Evolutionary conservation across 2,329 filamentous ascomycete species (phyloP), one percentile per base, ranked within the genome.

Genomic region (Pseudogymnoascus sp.): DNA sequence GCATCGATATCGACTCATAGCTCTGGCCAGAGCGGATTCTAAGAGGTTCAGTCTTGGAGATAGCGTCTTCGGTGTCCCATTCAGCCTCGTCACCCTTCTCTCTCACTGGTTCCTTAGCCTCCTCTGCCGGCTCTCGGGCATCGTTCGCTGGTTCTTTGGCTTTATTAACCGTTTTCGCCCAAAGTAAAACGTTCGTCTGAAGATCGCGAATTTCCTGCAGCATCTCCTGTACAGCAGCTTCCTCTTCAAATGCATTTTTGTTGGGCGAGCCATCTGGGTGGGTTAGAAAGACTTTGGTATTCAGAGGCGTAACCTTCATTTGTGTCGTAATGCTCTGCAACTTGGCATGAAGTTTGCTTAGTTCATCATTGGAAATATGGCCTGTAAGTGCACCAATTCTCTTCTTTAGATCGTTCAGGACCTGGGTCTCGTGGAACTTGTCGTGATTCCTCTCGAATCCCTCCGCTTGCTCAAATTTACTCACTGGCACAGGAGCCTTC

Each of bases 201-300:
- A 56, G 28, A 12, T 56, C 49, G 16, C n/a, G 21, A 34, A 56
- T 56, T 12, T 34, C 9, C 28, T 14, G 28, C n/a, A 56, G n/a
- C 5, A 56, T 34, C 16, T 34, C 34, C 28, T 56, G 49, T 3
- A 56, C 49, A 56, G 49, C 28, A 4, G 28, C 28, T 21, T 56
- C 49, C 28, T 56, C 8, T 18, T 56, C 28, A 14, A 56, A 56
- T 34, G 49, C 49, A 12, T 56, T 14, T 56, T 34, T 28, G 2
- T 56, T 56, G 11, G 28, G 49, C 14, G 49, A 56, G 28, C 49
- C 49, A 21, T 56, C 28, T 56, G 49, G 49, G 49, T 56, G 49
- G n/a, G 3, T 56, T n/a, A 56, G 11, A 34, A 21, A 9, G 49
- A 56, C 28, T n/a, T 56, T 34, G 28, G n/a, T 56, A 56, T 34